These are phyloP conservation scores for Nakaseomyces uthaithaninus DNA, from an alignment of 1,139 yeast genomes.

Conservation along the genomic window DNA sequence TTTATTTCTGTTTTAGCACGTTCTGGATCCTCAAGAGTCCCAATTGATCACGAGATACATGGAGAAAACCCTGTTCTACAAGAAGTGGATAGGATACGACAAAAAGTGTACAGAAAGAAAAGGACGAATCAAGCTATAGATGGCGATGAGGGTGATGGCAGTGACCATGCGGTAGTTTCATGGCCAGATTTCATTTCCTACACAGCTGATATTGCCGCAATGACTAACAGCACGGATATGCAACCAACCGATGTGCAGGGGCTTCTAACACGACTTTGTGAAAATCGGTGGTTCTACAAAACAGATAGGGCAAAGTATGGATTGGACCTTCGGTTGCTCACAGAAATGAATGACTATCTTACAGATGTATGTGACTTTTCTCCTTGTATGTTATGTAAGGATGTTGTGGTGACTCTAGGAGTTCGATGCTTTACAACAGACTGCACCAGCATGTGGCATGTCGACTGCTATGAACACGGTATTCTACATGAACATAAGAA, in stretches of 20 bases:
- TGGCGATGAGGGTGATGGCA: background rate
- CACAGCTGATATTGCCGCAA: slow-evolving; percentile 19
- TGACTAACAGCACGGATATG: slow-evolving; percentile 17
- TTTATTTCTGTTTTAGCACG: slow-evolving; percentile 11
- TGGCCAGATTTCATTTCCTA: slow-evolving; percentile 17
- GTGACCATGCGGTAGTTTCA: background rate
- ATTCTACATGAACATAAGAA: slow-evolving; percentile 20
- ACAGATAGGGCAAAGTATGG: slow-evolving; percentile 22
- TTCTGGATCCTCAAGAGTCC: slow-evolving; percentile 1
- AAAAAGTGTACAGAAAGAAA: slow-evolving; percentile 1
- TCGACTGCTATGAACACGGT: slow-evolving; percentile 29
- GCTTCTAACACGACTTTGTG: slow-evolving; percentile 19
- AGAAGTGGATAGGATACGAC: slow-evolving; percentile 6
- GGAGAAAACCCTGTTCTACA: background rate
- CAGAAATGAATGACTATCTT: slow-evolving; percentile 25
- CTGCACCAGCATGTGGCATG: slow-evolving; percentile 22
- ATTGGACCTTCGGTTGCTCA: slow-evolving; percentile 22
- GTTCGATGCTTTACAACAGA: slow-evolving; percentile 18
- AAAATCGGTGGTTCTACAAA: slow-evolving; percentile 27
- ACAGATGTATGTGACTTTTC: slow-evolving; percentile 14
- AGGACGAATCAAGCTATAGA: too few species aligned
- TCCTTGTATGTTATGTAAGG: slow-evolving; percentile 20
- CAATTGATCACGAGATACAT: background rate
- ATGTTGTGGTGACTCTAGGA: slow-evolving; percentile 21
- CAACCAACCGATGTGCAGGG: slow-evolving; percentile 21